Conservation (phyloP, 306 rosid genomes). For the Trifolium repens region DNA sequence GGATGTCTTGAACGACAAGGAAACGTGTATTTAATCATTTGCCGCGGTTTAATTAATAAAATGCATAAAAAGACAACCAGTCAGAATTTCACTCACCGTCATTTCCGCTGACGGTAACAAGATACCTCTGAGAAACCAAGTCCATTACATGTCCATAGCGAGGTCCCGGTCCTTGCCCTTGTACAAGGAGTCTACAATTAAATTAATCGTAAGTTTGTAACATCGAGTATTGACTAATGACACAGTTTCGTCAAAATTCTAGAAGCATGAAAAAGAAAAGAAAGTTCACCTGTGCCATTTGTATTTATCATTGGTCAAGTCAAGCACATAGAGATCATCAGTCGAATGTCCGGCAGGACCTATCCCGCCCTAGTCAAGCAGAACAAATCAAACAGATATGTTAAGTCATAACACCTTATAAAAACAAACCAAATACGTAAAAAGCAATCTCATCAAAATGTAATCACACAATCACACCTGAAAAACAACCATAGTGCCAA, state of each 20-base stretch:
- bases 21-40: constrained; percentile 1
- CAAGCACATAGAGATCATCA: constrained; percentile 92
- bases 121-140: constrained; percentile 98
- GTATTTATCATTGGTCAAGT: constrained; percentile 84
- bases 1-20: neutral
- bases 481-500: constrained; percentile 98
- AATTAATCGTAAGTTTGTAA: constrained; percentile 41
- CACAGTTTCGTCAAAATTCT: constrained; percentile 24
- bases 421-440: constrained; percentile 21
- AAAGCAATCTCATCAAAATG: neutral
- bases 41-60: constrained; percentile 1
- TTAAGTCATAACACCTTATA: constrained; percentile 27
- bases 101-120: constrained; percentile 92
- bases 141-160: constrained; percentile 99
- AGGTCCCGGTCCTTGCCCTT: constrained; percentile 99
- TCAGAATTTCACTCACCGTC: constrained; percentile 72
- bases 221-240: constrained; percentile 29
- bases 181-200: constrained; percentile 84
- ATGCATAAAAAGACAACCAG: neutral
- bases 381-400: constrained; percentile 45
- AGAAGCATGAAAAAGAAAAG: constrained; percentile 37
- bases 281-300: constrained; percentile 93
- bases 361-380: constrained; percentile 86
- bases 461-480: constrained; percentile 75
- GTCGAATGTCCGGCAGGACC: constrained; percentile 99